These are phyloP conservation scores for Ormosia emarginata DNA, from an alignment of 306 rosid species.

Conservation along the genomic window DNA sequence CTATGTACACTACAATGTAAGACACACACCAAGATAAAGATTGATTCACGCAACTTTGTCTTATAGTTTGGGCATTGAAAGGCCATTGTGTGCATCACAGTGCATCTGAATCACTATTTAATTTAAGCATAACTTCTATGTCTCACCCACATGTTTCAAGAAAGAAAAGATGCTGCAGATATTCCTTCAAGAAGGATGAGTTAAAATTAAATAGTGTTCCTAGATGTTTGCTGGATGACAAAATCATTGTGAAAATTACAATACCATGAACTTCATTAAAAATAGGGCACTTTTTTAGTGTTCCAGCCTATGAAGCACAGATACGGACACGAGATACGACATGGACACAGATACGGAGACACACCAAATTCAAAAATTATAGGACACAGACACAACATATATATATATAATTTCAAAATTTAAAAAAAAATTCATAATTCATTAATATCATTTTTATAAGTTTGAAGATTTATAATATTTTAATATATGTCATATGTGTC, in stretches of 20 bases:
- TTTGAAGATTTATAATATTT: too few relatives aligned
- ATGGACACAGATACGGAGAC: too few relatives aligned
- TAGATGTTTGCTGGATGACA: background rate
- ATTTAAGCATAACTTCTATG: background rate
- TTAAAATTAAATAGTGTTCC: background rate
- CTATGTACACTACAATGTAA: too few relatives aligned
- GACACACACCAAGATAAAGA: background rate
- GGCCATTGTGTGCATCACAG: background rate
- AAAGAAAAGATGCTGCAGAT: constrained; percentile 20
- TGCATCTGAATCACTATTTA: too few relatives aligned
- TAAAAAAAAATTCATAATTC: too few relatives aligned
- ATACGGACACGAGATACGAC: too few relatives aligned
- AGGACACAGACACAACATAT: too few relatives aligned
- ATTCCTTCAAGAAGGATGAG: constrained; percentile 4
- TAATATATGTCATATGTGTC: too few relatives aligned
- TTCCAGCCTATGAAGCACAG: too few relatives aligned
- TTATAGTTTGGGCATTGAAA: constrained; percentile 2
- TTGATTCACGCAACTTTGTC: constrained; percentile 9
- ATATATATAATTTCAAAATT: too few relatives aligned
- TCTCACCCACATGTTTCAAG: constrained; percentile 8
- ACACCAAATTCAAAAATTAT: too few relatives aligned
- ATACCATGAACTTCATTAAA: background rate
- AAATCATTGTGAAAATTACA: background rate
- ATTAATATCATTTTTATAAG: too few relatives aligned
- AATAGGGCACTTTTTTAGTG: background rate